These are phyloP conservation scores for Pythium coloratum DNA, from an alignment of 352 stramenopile genomes.

Conservation along the genomic window DNA sequence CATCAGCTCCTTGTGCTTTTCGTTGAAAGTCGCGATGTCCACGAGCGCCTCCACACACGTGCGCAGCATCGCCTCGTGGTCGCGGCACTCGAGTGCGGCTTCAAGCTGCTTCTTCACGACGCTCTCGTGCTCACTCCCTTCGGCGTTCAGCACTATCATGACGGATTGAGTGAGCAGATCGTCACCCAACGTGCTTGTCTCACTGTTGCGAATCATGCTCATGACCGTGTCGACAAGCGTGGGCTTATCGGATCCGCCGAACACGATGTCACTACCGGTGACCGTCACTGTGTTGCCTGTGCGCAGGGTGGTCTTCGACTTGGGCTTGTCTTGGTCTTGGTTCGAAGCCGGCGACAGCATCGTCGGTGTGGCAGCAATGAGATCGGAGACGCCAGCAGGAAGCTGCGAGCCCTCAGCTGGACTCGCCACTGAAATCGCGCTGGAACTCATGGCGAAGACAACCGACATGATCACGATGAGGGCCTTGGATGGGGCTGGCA, in stretches of 20 bases:
- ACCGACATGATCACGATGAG: neutral
- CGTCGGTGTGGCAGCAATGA: slow-evolving; percentile 13
- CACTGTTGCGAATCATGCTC: slow-evolving; percentile 26
- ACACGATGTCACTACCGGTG: slow-evolving; percentile 18
- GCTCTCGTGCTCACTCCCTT: slow-evolving; percentile 4
- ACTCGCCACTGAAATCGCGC: neutral
- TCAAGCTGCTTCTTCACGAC: neutral
- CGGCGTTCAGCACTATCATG: slow-evolving; percentile 9
- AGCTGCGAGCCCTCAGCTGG: neutral
- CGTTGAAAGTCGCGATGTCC: neutral
- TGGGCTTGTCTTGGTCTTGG: neutral
- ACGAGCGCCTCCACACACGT: slow-evolving; percentile 17
- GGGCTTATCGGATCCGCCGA: slow-evolving; percentile 11
- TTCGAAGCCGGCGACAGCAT: slow-evolving; percentile 14
- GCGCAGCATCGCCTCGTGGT: slow-evolving; percentile 11
- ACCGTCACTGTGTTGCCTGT: slow-evolving; percentile 25
- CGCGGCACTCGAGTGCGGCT: slow-evolving; percentile 11
- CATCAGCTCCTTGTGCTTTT: no score
- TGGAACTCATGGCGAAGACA: neutral
- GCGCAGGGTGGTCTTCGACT: neutral
- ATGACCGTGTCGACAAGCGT: slow-evolving; percentile 20
- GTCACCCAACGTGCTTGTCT: slow-evolving; percentile 13
- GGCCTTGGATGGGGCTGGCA: neutral
- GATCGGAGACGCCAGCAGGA: slow-evolving; percentile 12
- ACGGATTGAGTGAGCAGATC: slow-evolving; percentile 11